Evolutionary conservation across 2,329 filamentous ascomycete genomes (phyloP).

Genomic region (Stagonosporopsis rhizophila): DNA sequence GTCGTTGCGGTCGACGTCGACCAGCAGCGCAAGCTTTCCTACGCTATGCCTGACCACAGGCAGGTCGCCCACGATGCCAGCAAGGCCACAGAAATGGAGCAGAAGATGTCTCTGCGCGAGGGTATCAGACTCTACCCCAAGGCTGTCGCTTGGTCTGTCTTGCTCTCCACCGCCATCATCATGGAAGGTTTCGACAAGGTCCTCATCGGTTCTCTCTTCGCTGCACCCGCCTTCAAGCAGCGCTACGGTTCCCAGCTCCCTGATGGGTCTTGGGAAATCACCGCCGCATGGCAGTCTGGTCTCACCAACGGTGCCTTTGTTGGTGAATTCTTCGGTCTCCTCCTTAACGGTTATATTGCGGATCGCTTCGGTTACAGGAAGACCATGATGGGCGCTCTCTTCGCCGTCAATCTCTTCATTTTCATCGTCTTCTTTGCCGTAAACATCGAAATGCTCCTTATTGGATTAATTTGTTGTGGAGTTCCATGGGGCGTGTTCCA

Average conservation of each 20-base stretch:
- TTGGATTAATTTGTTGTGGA: slow-evolving; percentile 62
- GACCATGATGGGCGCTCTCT: slow-evolving; percentile 47
- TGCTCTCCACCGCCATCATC: slow-evolving; percentile 85
- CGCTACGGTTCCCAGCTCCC: slow-evolving; percentile 50
- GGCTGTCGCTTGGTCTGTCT: slow-evolving; percentile 80
- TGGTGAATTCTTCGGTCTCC: slow-evolving; percentile 54
- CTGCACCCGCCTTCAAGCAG: slow-evolving; percentile 54
- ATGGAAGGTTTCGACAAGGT: slow-evolving; percentile 92
- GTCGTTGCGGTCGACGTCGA: slow-evolving; percentile 43
- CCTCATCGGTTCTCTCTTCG: slow-evolving; percentile 79
- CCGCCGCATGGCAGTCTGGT: slow-evolving; percentile 56
- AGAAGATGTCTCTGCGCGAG: slow-evolving; percentile 66
- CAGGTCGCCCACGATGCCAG: slow-evolving; percentile 40
- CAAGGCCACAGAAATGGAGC: slow-evolving; percentile 53
- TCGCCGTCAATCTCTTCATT: slow-evolving; percentile 41
- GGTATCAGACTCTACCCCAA: slow-evolving; percentile 84
- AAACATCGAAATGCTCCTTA: slow-evolving; percentile 63
- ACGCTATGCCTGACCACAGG: slow-evolving; percentile 38
- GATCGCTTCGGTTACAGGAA: slow-evolving; percentile 54
- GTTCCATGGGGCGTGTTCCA: slow-evolving; percentile 57
- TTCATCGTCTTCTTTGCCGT: slow-evolving; percentile 48
- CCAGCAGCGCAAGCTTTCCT: slow-evolving; percentile 39
- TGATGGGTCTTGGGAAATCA: slow-evolving; percentile 51
- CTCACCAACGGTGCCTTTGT: slow-evolving; percentile 56
- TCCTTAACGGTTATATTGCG: slow-evolving; percentile 55